Conservation (phyloP, 1,284 basidiomycete species). For the Abortiporus biennis region DNA sequence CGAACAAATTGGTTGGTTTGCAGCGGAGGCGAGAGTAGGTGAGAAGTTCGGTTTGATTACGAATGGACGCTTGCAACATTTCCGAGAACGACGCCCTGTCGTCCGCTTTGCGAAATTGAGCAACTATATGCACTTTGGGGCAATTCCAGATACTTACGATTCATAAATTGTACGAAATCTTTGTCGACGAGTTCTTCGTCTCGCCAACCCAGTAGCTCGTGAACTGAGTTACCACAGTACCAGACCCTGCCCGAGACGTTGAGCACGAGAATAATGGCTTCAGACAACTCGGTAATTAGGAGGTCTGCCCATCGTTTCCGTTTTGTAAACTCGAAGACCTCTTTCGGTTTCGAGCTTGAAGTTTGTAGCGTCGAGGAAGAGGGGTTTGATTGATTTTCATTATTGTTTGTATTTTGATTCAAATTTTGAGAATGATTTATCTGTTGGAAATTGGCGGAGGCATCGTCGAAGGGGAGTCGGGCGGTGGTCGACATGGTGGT, state of each 20-base stretch:
- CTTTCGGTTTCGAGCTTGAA: neutral
- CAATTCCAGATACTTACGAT: constrained; percentile 43
- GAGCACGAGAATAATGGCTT: constrained; percentile 65
- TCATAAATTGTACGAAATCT: constrained; percentile 59
- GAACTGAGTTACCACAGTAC: constrained; percentile 65
- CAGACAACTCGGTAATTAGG: constrained; percentile 71
- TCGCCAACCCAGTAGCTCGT: constrained; percentile 70
- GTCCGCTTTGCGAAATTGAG: constrained; percentile 35
- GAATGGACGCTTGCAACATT: constrained; percentile 50
- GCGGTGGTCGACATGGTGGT: no score
- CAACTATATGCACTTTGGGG: neutral
- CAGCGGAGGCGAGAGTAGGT: constrained; percentile 61
- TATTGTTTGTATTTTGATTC: no score
- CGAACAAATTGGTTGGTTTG: constrained; percentile 19
- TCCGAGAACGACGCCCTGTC: constrained; percentile 54
- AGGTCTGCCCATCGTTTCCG: constrained; percentile 83
- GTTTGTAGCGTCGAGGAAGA: no score
- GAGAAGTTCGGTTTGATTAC: constrained; percentile 40
- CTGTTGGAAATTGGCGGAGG: no score
- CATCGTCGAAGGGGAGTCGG: no score
- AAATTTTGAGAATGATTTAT: no score
- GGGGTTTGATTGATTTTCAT: no score
- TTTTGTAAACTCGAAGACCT: constrained; percentile 74
- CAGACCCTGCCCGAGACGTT: constrained; percentile 55
- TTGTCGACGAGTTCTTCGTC: constrained; percentile 68